A percentile compares a stretch with the other conserved stretches of the same genome.
Conservation (phyloP, 306 rosid species). For the Albizia julibrissin region DNA sequence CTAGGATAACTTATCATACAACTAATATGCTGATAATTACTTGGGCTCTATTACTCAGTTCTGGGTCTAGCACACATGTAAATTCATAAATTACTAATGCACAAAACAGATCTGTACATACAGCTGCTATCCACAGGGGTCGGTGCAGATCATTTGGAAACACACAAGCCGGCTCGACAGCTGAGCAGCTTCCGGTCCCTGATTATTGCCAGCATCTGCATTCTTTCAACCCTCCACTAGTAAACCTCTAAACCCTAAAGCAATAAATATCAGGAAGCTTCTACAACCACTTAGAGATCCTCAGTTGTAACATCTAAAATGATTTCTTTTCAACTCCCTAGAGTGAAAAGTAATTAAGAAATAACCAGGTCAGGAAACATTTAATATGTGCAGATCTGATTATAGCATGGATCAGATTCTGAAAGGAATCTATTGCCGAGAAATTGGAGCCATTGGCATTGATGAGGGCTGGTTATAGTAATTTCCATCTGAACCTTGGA, state of each 20-base stretch:
- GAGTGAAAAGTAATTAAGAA: conserved; percentile 28
- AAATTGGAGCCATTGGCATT: conserved; percentile 81
- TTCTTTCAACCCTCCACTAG: conserved; percentile 32
- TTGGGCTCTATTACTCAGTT: neutral
- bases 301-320: conserved; percentile 27
- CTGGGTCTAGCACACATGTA: conserved; percentile 2
- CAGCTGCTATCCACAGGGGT: conserved; percentile 30
- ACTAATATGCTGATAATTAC: neutral
- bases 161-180: conserved; percentile 22
- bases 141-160: conserved; percentile 30
- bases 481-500: conserved; percentile 86
- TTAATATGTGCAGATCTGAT: conserved; percentile 65
- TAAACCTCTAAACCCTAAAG: conserved; percentile 35
- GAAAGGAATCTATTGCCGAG: conserved; percentile 61
- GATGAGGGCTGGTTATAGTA: conserved; percentile 80
- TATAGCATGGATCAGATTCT: conserved; percentile 46
- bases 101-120: conserved; percentile 36
- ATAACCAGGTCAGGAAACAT: conserved; percentile 45
- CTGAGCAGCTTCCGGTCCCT: conserved; percentile 25
- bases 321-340: conserved; percentile 35
- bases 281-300: conserved; percentile 30
- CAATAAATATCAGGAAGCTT: conserved; percentile 27
- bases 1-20: conserved; percentile 3
- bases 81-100: conserved; percentile 36
- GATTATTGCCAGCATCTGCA: conserved; percentile 22